Evolutionary conservation across 768 basidiomycete genomes (phyloP).

Genomic region (Russula compacta): DNA sequence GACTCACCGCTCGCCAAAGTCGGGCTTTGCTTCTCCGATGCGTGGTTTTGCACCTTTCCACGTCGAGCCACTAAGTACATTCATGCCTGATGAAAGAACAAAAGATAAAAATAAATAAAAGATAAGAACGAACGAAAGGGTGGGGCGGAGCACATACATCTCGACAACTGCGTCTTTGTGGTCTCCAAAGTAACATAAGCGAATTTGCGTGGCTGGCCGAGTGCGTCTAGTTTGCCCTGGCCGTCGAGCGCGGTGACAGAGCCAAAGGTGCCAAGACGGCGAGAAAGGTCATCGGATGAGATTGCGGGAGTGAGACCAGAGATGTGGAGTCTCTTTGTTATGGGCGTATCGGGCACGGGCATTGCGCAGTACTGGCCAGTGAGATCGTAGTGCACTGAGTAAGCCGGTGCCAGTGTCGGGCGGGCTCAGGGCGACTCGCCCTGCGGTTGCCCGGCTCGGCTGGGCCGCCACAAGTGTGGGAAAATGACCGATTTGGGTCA

Average conservation of each 20-base stretch:
- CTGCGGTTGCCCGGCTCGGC: no score
- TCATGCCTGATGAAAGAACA: constrained; percentile 50
- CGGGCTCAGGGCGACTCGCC: not conserved
- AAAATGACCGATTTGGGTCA: not conserved
- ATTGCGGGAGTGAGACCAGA: constrained; percentile 69
- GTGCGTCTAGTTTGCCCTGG: constrained; percentile 50
- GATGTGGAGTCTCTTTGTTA: constrained; percentile 59
- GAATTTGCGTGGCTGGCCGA: constrained; percentile 62
- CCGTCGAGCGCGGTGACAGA: constrained; percentile 61
- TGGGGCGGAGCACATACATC: constrained; percentile 39
- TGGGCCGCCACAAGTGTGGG: no score
- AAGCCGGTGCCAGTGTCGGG: not conserved
- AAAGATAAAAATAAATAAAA: no score
- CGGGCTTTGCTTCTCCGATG: constrained; percentile 75
- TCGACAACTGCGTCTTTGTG: constrained; percentile 46
- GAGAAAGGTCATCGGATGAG: constrained; percentile 44
- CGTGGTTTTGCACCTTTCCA: constrained; percentile 86
- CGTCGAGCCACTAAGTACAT: constrained; percentile 65
- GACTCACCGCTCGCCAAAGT: constrained; percentile 54
- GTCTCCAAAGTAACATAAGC: constrained; percentile 67
- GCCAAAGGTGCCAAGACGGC: constrained; percentile 57
- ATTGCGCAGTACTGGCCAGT: not conserved
- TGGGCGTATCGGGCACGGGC: not conserved
- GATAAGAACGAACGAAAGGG: not conserved
- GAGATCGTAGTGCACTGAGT: not conserved